These are phyloP conservation scores for Teratosphaeria viscida DNA, from an alignment of 2,329 filamentous ascomycete species.

Conservation along the genomic window DNA sequence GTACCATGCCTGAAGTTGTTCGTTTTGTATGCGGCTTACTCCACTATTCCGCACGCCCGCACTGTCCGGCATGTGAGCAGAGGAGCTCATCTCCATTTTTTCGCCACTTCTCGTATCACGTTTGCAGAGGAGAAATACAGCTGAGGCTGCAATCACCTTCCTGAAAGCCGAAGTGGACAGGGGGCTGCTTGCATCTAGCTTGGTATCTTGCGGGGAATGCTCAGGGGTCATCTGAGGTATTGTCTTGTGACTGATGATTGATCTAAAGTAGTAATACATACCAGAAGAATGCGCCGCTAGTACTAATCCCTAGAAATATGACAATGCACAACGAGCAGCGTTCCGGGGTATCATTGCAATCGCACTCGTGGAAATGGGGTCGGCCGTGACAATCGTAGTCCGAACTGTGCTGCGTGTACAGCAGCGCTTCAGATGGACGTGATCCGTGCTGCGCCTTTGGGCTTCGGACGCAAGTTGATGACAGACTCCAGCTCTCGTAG, in stretches of 20 bases:
- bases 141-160: background rate
- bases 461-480: conserved; percentile 39
- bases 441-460: background rate
- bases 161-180: background rate
- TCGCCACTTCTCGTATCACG: background rate
- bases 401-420: too few relatives aligned
- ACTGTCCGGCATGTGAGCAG: background rate
- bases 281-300: background rate
- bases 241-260: background rate
- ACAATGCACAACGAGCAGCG: background rate
- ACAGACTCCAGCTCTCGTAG: conserved; percentile 86
- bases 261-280: background rate
- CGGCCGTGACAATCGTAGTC: background rate
- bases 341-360: background rate
- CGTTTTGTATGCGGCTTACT: background rate
- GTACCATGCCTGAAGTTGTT: background rate
- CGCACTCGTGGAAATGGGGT: background rate
- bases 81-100: background rate
- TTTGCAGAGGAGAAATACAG: background rate
- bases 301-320: background rate
- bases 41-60: background rate
- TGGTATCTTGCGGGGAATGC: background rate
- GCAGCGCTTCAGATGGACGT: conserved; percentile 4
- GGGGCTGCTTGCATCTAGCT: background rate
- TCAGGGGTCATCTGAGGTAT: background rate